phyloP scores from a whole-genome alignment of 1,139 yeast species.

The Entelexis sorbosivorans region DNA sequence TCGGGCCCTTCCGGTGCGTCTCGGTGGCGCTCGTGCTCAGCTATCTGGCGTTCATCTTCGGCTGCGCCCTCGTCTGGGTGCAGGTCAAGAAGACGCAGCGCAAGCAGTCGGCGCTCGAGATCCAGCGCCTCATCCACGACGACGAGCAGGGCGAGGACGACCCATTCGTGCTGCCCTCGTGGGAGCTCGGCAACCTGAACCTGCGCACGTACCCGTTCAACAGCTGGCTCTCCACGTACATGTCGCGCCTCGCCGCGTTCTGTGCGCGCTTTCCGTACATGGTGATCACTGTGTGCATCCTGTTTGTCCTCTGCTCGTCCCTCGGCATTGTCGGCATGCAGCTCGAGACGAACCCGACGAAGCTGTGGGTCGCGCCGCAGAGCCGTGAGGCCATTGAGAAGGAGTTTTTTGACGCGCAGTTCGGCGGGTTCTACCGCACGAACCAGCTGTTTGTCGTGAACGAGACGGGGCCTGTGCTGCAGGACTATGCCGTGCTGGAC shows the following conservation, averaged over 20 bases:
- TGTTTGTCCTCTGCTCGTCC: conserved; percentile 40
- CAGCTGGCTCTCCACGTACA: conserved; percentile 35
- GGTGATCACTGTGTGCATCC: conserved; percentile 40
- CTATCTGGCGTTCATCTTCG: conserved; percentile 34
- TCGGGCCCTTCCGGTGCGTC: conserved; percentile 62
- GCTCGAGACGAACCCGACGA: conserved; percentile 68
- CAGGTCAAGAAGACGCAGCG: conserved; percentile 12
- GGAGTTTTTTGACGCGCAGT: conserved; percentile 58
- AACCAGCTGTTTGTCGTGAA: conserved; percentile 75
- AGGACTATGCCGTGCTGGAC: conserved; percentile 49
- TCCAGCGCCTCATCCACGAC: conserved; percentile 23
- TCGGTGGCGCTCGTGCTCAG: conserved; percentile 49
- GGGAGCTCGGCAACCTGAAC: conserved; percentile 16
- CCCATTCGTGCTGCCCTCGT: conserved; percentile 18
- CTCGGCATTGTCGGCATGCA: conserved; percentile 44
- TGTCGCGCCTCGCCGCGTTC: conserved; percentile 43
- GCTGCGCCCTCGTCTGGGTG: conserved; percentile 11
- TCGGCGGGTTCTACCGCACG: conserved; percentile 86
- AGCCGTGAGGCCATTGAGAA: conserved; percentile 66
- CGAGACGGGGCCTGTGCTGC: conserved; percentile 47
- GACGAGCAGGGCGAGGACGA: conserved; percentile 28
- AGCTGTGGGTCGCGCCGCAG: conserved; percentile 77
- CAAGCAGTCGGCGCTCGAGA: conserved; percentile 13
- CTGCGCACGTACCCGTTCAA: conserved; percentile 36
- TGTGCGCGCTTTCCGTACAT: conserved; percentile 51